Conservation (phyloP, 1,284 basidiomycete species). For the Mrakiaceae sp. region DNA sequence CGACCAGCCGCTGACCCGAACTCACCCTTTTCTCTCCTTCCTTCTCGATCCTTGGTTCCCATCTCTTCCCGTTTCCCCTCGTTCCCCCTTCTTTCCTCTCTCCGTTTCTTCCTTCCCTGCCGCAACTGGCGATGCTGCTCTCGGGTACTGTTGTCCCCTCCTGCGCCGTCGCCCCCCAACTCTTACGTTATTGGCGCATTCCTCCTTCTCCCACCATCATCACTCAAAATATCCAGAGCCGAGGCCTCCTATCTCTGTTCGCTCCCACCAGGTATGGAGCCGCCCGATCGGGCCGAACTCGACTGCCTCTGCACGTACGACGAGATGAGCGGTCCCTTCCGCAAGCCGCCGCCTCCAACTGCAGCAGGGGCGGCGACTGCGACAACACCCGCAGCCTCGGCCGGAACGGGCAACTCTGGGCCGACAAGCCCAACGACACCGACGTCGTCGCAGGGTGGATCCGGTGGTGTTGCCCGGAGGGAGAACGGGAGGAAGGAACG, state of each 20-base stretch:
- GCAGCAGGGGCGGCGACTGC: too few relatives aligned
- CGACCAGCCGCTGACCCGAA: not conserved
- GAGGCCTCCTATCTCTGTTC: constrained; percentile 7
- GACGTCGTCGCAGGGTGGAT: too few relatives aligned
- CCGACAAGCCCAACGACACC: too few relatives aligned
- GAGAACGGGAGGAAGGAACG: too few relatives aligned
- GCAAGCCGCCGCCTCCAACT: not conserved
- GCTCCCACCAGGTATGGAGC: constrained; percentile 9
- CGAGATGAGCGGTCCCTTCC: constrained; percentile 16
- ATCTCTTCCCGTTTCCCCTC: not conserved
- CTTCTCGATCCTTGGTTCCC: not conserved
- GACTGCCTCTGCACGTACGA: constrained; percentile 15
- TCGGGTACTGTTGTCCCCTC: too few relatives aligned
- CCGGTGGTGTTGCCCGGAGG: too few relatives aligned
- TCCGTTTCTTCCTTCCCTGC: not conserved
- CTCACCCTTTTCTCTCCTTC: not conserved
- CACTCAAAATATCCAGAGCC: not conserved
- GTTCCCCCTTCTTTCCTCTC: not conserved
- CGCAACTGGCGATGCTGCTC: not conserved
- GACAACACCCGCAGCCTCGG: too few relatives aligned
- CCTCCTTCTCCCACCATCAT: not conserved
- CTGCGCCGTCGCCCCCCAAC: too few relatives aligned
- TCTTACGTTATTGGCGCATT: not conserved
- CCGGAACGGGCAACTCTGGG: too few relatives aligned
- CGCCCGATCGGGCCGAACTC: not conserved